Evolutionary conservation across 306 rosid genomes (phyloP), one percentile per base, ranked within the genome.

Genomic region (Mimosa bimucronata): DNA sequence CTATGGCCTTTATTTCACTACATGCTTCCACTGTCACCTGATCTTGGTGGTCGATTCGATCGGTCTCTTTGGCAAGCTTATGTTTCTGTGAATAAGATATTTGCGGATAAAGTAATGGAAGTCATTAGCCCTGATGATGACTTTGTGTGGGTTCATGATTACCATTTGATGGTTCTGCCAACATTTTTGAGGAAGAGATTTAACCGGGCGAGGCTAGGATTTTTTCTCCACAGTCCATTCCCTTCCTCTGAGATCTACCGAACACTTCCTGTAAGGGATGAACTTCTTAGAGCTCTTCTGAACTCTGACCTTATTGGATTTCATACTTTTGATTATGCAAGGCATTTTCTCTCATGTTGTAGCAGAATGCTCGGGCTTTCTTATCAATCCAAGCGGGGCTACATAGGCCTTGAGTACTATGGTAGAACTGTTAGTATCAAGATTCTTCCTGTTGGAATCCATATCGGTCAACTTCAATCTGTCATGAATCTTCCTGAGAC

Each of bases 1-100:
- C 31, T 93, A 28, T 93, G 97, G 97, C 97, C 97, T 48, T 85
- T 93, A 80, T 93, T 93, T 83, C 97, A 93, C 67, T 93, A 93
- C 81, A 91, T 93, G 97, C 75, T 93, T 42, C 97, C 97, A 9
- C 29, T 93, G 13, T 88, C 92, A 5, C 94, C 97, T 0, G 97
- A 89, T 68, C 94, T 76, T 21, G 97, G 94, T 45, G 97, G 94
- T 19, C 82, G 97, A 84, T 93, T 93, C n/a, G 83, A 93, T 72
- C 80, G 97, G 66, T 80, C 88, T 0, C 71, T 88, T 34, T 93
- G 97, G 97, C 97, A 91, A 68, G 97, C 97, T 0, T 93, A 93
- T 83, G 90, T 91, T 12, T 91, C 94, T 0, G 97, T 89, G 28
- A 93, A 93, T 73, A 93, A 93, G 75, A 88, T 93, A 38, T 93